These are phyloP conservation scores for Acacia pycnantha DNA, from an alignment of 331 rosid species.

Conservation along the genomic window DNA sequence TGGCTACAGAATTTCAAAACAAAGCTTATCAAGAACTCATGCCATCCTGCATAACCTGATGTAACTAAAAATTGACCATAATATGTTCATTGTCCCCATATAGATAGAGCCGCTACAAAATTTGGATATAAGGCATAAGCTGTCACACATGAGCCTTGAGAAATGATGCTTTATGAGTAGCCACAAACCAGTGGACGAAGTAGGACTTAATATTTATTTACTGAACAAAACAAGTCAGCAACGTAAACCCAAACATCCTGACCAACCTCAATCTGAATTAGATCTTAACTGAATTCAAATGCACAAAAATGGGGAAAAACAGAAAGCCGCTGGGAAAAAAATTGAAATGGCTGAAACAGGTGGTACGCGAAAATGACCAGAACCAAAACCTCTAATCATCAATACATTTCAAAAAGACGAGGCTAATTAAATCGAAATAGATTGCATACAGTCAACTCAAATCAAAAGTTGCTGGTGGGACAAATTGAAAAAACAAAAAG, in stretches of 20 bases:
- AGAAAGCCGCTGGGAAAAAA: slow-evolving; percentile 1
- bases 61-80: slow-evolving; percentile 11
- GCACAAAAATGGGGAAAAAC: background rate
- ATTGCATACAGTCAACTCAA: background rate
- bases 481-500: background rate
- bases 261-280: slow-evolving; percentile 18
- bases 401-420: background rate
- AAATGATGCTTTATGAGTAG: slow-evolving; percentile 7
- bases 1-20: background rate
- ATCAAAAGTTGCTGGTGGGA: background rate
- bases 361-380: slow-evolving; percentile 12
- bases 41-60: background rate
- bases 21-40: background rate
- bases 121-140: background rate
- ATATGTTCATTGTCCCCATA: background rate
- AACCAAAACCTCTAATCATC: slow-evolving; percentile 6
- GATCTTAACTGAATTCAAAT: slow-evolving; percentile 34
- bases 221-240: slow-evolving; percentile 17
- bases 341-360: slow-evolving; percentile 3
- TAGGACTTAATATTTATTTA: background rate
- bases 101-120: slow-evolving; percentile 3
- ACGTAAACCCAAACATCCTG: slow-evolving; percentile 1
- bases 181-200: background rate
- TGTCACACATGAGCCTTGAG: background rate
- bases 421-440: slow-evolving; percentile 5